Conservation (phyloP, 2,329 filamentous ascomycete genomes). For the Nemania sp. region DNA sequence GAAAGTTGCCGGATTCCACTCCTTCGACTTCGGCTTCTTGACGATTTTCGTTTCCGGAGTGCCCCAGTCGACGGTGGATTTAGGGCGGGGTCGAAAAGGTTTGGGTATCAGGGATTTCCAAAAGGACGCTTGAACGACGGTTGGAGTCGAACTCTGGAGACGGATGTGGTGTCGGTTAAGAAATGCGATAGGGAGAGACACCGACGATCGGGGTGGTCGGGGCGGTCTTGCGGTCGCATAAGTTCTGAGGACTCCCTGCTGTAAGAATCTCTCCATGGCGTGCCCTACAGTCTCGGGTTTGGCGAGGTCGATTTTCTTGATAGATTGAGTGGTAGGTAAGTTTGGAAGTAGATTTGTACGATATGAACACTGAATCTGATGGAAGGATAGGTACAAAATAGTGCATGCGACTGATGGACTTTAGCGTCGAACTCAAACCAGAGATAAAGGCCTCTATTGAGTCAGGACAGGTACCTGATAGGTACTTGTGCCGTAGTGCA, state of each 20-base stretch:
- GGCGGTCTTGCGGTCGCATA: conserved; percentile 19
- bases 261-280: conserved; percentile 29
- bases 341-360: not conserved
- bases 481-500: too few relatives aligned
- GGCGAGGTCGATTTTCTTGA: not conserved
- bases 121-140: conserved; percentile 61
- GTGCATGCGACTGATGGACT: too few relatives aligned
- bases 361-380: too few relatives aligned
- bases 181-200: conserved; percentile 3
- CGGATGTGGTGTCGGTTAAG: conserved; percentile 27
- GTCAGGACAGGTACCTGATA: too few relatives aligned
- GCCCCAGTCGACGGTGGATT: conserved; percentile 40
- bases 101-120: conserved; percentile 75
- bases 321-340: not conserved
- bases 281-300: not conserved
- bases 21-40: conserved; percentile 56
- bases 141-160: conserved; percentile 49
- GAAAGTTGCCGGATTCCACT: conserved; percentile 82
- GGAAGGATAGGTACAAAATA: too few relatives aligned
- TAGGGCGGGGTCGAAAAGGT: conserved; percentile 56
- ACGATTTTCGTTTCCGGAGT: conserved; percentile 18
- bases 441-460: too few relatives aligned
- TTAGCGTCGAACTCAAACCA: too few relatives aligned
- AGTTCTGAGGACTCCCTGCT: conserved; percentile 23
- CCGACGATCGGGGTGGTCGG: conserved; percentile 5